Evolutionary conservation across 2,329 filamentous ascomycete genomes (phyloP), one percentile per base, ranked within the genome.

Genomic region (Cordyceps tenuipes): DNA sequence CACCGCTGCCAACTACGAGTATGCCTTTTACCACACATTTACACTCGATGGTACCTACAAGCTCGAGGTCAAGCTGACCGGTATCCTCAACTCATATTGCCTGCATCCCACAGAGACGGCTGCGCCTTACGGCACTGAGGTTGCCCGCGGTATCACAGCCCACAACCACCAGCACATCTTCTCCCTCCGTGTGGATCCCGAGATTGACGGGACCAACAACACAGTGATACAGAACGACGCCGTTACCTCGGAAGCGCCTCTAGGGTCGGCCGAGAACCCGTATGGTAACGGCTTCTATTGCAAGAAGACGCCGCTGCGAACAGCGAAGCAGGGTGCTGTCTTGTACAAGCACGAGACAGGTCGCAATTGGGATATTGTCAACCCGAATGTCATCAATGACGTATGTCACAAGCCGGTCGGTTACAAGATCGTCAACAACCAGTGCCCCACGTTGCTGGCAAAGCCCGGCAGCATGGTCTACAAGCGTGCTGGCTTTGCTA

Each of bases 91-190:
- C 64, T 73, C 71, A 15, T 73, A 72, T 65, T 72, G 68, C 65
- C 63, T 89, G 67, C 68, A 71, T 48, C 59, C 70, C 3, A 62
- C 60, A 41, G 72, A 73, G 64, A 65, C 66, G 3, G 71, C 71
- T 9, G 65, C 64, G 12, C 75, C 74, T 0, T 87, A 81, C 66
- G 84, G 83, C 10, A 88, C 83, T 47, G 78, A 87, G n/a, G 85
- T 90, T 0, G 78, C 79, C 0, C 80, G 82, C 0, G 84, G 84
- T 0, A 80, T 84, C 2, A 74, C 86, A 29, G 86, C 85, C 0
- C 83, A 85, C 61, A 86, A 88, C 70, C 86, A 89, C 64, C 86
- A 89, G 68, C 86, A 89, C 73, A 79, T 89, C 61, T 89, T 89
- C 70, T 82, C 77, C n/a, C 72, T 85, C 23, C 80, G 85, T 1